Base-by-base conservation (phyloP, 2,329 filamentous ascomycete species). In the Thermomyces lanuginosus region DNA sequence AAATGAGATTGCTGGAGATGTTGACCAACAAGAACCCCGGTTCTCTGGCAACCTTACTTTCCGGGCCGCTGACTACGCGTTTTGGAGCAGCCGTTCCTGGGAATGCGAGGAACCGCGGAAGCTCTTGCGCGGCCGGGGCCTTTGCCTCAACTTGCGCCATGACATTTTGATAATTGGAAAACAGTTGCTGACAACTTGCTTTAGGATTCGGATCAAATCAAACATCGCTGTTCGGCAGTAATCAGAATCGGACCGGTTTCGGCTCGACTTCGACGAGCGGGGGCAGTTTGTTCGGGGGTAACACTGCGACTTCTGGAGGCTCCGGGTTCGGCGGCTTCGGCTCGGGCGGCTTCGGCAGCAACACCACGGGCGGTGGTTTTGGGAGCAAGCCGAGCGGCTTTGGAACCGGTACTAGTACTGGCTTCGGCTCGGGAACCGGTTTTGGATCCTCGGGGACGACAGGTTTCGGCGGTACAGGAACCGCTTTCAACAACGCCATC, bases 181-280 rank as follows among this genome's bases (percentile, higher is more conserved):
- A n/a, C n/a, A n/a, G n/a, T n/a, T n/a, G n/a, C n/a, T n/a, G n/a
- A n/a, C n/a, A n/a, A n/a, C n/a, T n/a, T n/a, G n/a, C n/a, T n/a
- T n/a, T n/a, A n/a, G n/a, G n/a, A n/a, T n/a, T n/a, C n/a, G n/a
- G n/a, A n/a, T n/a, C n/a, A n/a, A n/a, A n/a, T n/a, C n/a, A n/a
- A n/a, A n/a, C n/a, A n/a, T n/a, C n/a, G n/a, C n/a, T n/a, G n/a
- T 57, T 57, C 37, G 53, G 53, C 22, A 48, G 46, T 22, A 43
- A 44, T 24, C 41, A 37, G 15, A 44, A 38, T 16, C 46, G 45
- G 9, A 42, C 24, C 6, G 45, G 46, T 14, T 57, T 56, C 28
- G 53, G 53, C 22, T 45, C 46, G 25, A 34, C 37, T 23, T n/a
- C n/a, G n/a, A n/a, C n/a, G n/a, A 31, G 41, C 22, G 41, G 43